These are phyloP conservation scores for Aspergillus hiratsukae DNA, from an alignment of 2,329 filamentous ascomycete species.

Conservation along the genomic window DNA sequence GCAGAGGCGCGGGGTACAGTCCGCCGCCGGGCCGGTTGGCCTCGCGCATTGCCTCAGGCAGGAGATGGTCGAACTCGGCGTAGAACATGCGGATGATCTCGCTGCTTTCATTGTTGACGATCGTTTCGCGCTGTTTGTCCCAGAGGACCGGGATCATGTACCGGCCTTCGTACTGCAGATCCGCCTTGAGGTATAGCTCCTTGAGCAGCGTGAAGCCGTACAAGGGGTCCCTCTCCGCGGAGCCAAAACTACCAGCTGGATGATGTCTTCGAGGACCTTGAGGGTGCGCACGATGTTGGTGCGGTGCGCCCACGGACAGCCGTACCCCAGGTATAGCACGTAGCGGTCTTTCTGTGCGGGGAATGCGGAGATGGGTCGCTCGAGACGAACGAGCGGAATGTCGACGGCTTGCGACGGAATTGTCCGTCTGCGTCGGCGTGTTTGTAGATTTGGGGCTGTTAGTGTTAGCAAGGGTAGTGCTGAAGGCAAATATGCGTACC, in stretches of 20 bases:
- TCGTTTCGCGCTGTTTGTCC: slow-evolving; percentile 68
- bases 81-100: slow-evolving; percentile 86
- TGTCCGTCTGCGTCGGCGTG: slow-evolving; percentile 45
- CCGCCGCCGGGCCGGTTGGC: slow-evolving; percentile 48
- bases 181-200: slow-evolving; percentile 68
- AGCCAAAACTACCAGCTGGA: slow-evolving; percentile 50
- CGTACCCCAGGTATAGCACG: slow-evolving; percentile 56
- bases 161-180: slow-evolving; percentile 64
- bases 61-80: slow-evolving; percentile 65
- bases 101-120: slow-evolving; percentile 83
- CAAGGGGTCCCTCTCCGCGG: slow-evolving; percentile 60
- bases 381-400: slow-evolving; percentile 55
- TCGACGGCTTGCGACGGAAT: slow-evolving; percentile 51
- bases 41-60: slow-evolving; percentile 56
- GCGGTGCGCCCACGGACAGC: slow-evolving; percentile 61
- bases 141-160: slow-evolving; percentile 82
- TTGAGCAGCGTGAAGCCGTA: slow-evolving; percentile 67
- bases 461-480: background rate
- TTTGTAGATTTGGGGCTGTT: slow-evolving; percentile 22
- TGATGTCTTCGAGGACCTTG: slow-evolving; percentile 48
- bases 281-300: slow-evolving; percentile 45
- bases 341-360: slow-evolving; percentile 58
- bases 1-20: slow-evolving; percentile 62
- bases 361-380: slow-evolving; percentile 49
- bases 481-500: background rate